A percentile compares a stretch with the other conserved stretches of the same genome.
phyloP scores from a whole-genome alignment of 495 filamentous ascomycete species.

The Hypoxylon rickii region DNA sequence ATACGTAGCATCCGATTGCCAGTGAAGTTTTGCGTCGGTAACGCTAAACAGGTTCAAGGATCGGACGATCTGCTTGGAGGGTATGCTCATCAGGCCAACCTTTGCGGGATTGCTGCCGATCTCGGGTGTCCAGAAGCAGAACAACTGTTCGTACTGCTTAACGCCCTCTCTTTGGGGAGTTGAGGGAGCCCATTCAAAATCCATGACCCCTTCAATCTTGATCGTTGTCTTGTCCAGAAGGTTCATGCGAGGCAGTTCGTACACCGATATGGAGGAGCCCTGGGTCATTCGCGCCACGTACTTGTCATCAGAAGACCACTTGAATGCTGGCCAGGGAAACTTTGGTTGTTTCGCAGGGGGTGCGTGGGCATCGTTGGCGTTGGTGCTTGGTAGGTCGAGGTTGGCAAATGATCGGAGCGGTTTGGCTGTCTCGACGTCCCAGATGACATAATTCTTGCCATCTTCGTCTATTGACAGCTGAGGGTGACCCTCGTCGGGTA shows the following conservation, averaged over 20 bases:
- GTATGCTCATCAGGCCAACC: conserved; percentile 94
- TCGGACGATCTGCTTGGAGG: conserved; percentile 88
- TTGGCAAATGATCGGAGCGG: conserved; percentile 90
- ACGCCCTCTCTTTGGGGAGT: conserved; percentile 75
- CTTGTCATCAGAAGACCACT: conserved; percentile 97
- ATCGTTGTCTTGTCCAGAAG: conserved; percentile 85
- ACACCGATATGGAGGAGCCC: conserved; percentile 87
- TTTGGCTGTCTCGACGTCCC: conserved; percentile 91
- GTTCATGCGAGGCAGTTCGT: conserved; percentile 91
- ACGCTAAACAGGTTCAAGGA: conserved; percentile 97
- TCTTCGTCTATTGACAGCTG: conserved; percentile 87
- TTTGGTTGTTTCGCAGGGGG: conserved; percentile 70
- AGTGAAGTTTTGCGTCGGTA: conserved; percentile 93
- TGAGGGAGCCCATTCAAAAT: conserved; percentile 96
- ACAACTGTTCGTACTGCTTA: conserved; percentile 89
- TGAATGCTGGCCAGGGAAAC: conserved; percentile 97
- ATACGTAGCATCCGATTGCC: conserved; percentile 92
- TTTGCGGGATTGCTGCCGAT: conserved; percentile 98
- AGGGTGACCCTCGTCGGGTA: conserved; percentile 83
- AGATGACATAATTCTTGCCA: conserved; percentile 98
- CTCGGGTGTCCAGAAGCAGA: conserved; percentile 99
- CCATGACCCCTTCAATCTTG: conserved; percentile 94
- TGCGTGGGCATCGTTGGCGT: conserved; percentile 46
- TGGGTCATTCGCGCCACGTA: conserved; percentile 93
- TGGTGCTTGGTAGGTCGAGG: conserved; percentile 72